Base-by-base conservation (phyloP, 768 basidiomycete species). In the Mycena amicta region DNA sequence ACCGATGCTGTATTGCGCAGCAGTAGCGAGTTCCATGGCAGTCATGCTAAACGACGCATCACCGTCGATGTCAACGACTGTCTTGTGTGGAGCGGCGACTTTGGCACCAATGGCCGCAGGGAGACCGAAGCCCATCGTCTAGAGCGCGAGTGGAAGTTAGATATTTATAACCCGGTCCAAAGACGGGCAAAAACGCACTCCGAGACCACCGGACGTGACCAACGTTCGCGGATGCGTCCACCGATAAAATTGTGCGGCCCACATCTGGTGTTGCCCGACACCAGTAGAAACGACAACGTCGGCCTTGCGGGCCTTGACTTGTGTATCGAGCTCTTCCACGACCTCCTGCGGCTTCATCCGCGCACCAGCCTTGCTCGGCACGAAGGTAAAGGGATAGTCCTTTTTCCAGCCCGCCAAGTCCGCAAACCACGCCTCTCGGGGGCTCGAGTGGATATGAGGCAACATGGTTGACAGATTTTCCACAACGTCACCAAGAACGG, bases 221-320 rank as follows among this genome's bases (percentile, higher is more conserved):
- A 98, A 83, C 45, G 92, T 82, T 40, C 88, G 82, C 0, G 96
- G 97, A 50, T 89, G 76, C 60, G 77, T 90, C 95, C 95, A 99
- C 58, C 95, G 81, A 75, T 85, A 98, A 72, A 89, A 81, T 72
- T 99, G 97, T 41, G 92, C 93, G 2, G 96, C 96, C 94, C 94
- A 98, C 97, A 98, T 98, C 76, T 99, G 96, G 77, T 98, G 97
- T 72, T 99, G 97, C 8, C 97, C 97, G 22, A 99, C 97, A 66
- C 97, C 97, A 15, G 97, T 99, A 12, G 93, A 74, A 52, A 99
- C 75, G 68, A 99, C 76, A 33, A 97, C 83, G 23, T 98, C 86
- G 56, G 92, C 89, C 77, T 98, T 95, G 73, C 77, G 83, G 58
- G 89, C 80, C 50, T 77, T 78, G n/a, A 85, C 86, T 77, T 93